Evolutionary conservation across 2,329 filamentous ascomycete genomes (phyloP), one percentile per base, ranked within the genome.

Genomic region (Fusarium staphyleae): DNA sequence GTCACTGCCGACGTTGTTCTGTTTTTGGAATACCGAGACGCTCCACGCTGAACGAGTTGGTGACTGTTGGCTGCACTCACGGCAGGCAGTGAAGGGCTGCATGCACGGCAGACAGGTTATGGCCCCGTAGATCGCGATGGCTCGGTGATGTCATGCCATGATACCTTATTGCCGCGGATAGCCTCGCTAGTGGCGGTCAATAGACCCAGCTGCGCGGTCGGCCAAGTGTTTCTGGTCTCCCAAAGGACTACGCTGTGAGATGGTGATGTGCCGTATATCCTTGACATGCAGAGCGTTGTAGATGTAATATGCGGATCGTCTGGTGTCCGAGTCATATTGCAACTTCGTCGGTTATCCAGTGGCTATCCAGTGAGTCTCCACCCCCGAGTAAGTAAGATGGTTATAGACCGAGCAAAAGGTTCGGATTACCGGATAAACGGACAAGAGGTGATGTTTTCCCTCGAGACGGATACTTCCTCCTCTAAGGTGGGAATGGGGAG

Each of bases 71-170:
- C 19, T 32, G 53, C 45, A 54, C 22, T 29, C 41, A 41, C 57
- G 42, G 30, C 19, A 46, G 24, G 57, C 44, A 22, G 33, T 32
- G 44, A 61, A 41, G 40, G 41, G 37, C 55, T 49, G 40, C 40
- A 51, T 55, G 19, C 30, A 30, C 35, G 32, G 16, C 39, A 42
- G 9, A n/a, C 35, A 39, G 41, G 52, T 15, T 57, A 53, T 14
- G 32, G 36, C n/a, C 40, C 24, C 48, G 53, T 62, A 62, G 44
- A 61, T 62, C 52, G 28, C 53, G 41, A 61, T 48, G 13, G n/a
- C 24, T 29, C 15, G 24, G 43, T 46, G 43, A 46, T 46, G 57
- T 61, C 57, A 61, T 50, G 42, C 13, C 34, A 57, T 43, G 32
- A 62, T 41, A 40, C n/a, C 12, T 11, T 40, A 18, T 29, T 22